These are phyloP conservation scores for Didymella arachidicola DNA, from an alignment of 2,329 filamentous ascomycete genomes.

Conservation along the genomic window DNA sequence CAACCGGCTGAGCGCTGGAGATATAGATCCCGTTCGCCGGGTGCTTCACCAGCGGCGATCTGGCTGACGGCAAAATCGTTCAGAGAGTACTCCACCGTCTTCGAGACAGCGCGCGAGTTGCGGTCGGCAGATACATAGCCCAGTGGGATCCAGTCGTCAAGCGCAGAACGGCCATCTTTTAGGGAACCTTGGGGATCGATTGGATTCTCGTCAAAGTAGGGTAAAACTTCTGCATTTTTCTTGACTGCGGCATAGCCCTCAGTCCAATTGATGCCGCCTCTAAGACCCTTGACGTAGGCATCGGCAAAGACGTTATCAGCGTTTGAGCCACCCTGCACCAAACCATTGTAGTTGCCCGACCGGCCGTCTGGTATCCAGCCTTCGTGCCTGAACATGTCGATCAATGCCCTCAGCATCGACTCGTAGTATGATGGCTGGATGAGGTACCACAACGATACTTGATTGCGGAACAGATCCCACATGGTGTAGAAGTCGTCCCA, in stretches of 20 bases:
- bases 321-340: conserved; percentile 49
- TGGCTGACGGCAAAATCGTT: conserved; percentile 56
- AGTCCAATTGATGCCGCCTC: conserved; percentile 70
- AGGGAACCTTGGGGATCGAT: conserved; percentile 48
- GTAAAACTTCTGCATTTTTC: conserved; percentile 70
- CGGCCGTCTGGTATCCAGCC: conserved; percentile 77
- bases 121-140: conserved; percentile 53
- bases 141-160: conserved; percentile 55
- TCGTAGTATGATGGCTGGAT: conserved; percentile 69
- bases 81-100: conserved; percentile 54
- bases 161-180: conserved; percentile 54
- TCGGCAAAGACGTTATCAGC: conserved; percentile 66
- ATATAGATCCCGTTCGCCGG: conserved; percentile 51
- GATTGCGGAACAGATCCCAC: conserved; percentile 73
- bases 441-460: conserved; percentile 60
- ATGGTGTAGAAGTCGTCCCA: conserved; percentile 76
- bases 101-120: conserved; percentile 50
- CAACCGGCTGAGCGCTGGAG: conserved; percentile 52
- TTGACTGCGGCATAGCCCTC: conserved; percentile 75
- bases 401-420: conserved; percentile 72
- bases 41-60: conserved; percentile 52
- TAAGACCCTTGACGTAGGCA: conserved; percentile 71
- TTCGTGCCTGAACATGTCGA: conserved; percentile 67
- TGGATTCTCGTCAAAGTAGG: conserved; percentile 47
- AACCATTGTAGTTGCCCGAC: conserved; percentile 63